A percentile compares a stretch with the other conserved stretches of the same genome.
Evolutionary conservation across 345 rosid genomes (phyloP).

Genomic region (Theobroma cacao): DNA sequence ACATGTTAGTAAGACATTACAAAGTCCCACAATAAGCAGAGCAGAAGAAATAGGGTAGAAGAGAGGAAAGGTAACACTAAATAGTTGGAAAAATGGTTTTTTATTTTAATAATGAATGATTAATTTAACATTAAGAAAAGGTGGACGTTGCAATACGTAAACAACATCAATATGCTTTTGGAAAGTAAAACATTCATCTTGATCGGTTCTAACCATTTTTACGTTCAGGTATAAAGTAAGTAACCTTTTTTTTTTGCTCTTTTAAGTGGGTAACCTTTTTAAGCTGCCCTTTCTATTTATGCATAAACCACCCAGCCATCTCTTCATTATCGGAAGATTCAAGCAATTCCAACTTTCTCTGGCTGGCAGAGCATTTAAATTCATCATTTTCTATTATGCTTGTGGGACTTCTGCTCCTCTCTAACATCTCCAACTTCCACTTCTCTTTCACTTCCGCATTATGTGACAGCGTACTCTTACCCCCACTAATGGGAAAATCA

Average conservation of each 20-base stretch:
- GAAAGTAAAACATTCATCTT: neutral
- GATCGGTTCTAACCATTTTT: neutral
- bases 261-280: neutral
- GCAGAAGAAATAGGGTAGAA: neutral
- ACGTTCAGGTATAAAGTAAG: neutral
- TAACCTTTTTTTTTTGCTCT: too few species aligned
- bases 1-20: neutral
- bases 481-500: constrained; percentile 63
- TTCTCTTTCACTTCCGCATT: constrained; percentile 37
- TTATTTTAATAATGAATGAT: too few species aligned
- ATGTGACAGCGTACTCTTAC: constrained; percentile 47
- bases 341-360: constrained; percentile 27
- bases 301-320: constrained; percentile 68
- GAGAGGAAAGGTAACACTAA: neutral
- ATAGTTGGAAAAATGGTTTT: neutral
- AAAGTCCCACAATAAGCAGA: neutral
- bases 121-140: too few species aligned
- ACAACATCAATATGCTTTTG: neutral
- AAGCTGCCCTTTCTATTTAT: constrained; percentile 1
- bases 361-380: constrained; percentile 15
- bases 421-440: constrained; percentile 57
- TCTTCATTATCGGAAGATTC: constrained; percentile 54
- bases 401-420: constrained; percentile 14
- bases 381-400: constrained; percentile 22
- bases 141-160: neutral